Evolutionary conservation across 78 protist species (phyloP).

Genomic region (Cyanophora paradoxa): DNA sequence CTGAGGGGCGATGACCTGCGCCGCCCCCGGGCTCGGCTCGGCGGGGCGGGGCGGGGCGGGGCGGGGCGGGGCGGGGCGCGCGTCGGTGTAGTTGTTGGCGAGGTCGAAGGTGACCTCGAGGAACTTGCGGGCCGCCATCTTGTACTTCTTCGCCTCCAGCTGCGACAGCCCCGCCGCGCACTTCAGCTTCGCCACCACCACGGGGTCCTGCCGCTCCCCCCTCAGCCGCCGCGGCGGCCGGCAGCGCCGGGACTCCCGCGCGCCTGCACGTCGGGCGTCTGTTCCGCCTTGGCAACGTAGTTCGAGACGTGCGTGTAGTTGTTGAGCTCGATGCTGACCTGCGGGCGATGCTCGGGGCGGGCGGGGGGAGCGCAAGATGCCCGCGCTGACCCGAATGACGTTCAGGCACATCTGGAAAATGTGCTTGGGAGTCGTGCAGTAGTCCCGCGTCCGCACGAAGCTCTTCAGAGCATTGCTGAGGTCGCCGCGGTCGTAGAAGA

Average conservation of each 20-base stretch:
- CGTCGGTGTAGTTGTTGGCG: constrained; percentile 20
- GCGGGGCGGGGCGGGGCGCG: not conserved
- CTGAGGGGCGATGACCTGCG: constrained; percentile 40
- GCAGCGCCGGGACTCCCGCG: not conserved
- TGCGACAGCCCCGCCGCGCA: constrained; percentile 46
- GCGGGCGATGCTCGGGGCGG: too few relatives aligned
- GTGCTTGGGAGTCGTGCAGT: constrained; percentile 65
- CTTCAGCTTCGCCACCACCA: constrained; percentile 37
- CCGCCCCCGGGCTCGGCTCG: too few relatives aligned
- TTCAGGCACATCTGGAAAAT: constrained; percentile 62
- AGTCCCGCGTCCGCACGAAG: constrained; percentile 77
- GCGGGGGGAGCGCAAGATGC: not conserved
- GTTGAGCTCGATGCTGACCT: not conserved
- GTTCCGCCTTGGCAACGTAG: constrained; percentile 62
- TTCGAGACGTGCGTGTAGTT: constrained; percentile 54
- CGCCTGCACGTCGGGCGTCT: constrained; percentile 20
- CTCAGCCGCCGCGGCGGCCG: not conserved
- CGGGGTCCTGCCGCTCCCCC: not conserved
- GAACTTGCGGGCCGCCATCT: constrained; percentile 49
- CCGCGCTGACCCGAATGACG: constrained; percentile 42
- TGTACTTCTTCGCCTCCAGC: constrained; percentile 43
- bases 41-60: not conserved
- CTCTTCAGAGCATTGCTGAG: constrained; percentile 59
- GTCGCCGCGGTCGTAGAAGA: constrained; percentile 61
- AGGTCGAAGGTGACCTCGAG: constrained; percentile 41